Evolutionary conservation across 208 protist species (phyloP).

Genomic region (Trypanosoma lewisi): DNA sequence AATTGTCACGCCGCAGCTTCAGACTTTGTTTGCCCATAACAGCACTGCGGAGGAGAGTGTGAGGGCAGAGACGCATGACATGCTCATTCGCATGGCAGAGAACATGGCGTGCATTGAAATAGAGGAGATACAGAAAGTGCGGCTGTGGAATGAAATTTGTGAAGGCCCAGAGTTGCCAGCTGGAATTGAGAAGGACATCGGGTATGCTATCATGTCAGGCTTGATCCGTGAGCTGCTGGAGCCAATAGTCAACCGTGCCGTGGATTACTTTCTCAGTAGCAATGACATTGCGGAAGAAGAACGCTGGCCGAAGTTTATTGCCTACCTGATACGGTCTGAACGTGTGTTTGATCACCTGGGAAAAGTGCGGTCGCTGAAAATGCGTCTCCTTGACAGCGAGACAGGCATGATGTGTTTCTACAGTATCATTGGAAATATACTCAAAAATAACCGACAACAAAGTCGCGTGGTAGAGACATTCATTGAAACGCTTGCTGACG

Average conservation of each 20-base stretch:
- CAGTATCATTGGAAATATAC: background rate
- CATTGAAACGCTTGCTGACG: slow-evolving; percentile 15
- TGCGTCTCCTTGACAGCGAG: background rate
- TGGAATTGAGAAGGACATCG: slow-evolving; percentile 8
- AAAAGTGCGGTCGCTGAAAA: background rate
- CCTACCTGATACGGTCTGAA: slow-evolving; percentile 13
- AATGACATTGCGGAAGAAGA: background rate
- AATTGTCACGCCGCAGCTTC: slow-evolving; percentile 5
- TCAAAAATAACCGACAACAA: background rate
- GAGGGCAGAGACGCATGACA: background rate
- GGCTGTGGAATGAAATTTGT: slow-evolving; percentile 10
- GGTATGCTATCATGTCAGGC: slow-evolving; percentile 2
- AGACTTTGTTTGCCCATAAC: slow-evolving; percentile 4
- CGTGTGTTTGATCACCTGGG: slow-evolving; percentile 9
- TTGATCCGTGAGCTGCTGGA: slow-evolving; percentile 13
- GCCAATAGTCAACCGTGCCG: background rate
- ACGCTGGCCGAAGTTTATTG: slow-evolving; percentile 7
- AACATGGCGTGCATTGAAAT: slow-evolving; percentile 7
- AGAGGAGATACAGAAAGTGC: background rate
- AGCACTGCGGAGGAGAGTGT: background rate
- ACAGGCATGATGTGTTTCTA: slow-evolving; percentile 15
- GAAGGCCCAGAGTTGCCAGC: background rate
- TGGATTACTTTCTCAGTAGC: slow-evolving; percentile 8
- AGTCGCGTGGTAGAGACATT: background rate
- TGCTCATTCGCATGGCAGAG: slow-evolving; percentile 1